Conservation (phyloP, 306 rosid genomes). For the Sphenostylis stenocarpa region DNA sequence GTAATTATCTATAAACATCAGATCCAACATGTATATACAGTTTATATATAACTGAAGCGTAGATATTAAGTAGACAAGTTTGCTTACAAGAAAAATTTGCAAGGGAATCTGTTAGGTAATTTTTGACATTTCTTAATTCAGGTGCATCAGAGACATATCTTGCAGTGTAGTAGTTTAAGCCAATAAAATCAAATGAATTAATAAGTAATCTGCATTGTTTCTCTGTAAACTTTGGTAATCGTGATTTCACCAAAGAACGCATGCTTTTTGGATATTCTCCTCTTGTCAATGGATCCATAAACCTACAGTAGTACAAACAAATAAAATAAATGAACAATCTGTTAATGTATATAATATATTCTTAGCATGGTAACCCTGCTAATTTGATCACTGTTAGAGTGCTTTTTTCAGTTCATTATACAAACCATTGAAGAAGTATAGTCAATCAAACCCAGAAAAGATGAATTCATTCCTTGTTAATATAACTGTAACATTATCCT, state of each 20-base stretch:
- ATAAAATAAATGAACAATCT: neutral
- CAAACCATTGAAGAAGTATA: too few relatives aligned
- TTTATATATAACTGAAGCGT: too few relatives aligned
- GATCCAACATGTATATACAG: neutral
- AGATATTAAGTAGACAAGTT: neutral
- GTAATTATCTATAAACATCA: neutral
- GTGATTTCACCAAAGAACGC: slow-evolving; percentile 40
- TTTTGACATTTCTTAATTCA: neutral
- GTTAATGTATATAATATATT: too few relatives aligned
- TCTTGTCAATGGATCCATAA: slow-evolving; percentile 49
- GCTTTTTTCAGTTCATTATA: too few relatives aligned
- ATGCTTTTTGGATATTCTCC: slow-evolving; percentile 69
- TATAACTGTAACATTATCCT: too few relatives aligned
- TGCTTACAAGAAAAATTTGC: slow-evolving; percentile 33
- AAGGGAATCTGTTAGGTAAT: slow-evolving; percentile 38
- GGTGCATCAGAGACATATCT: slow-evolving; percentile 40
- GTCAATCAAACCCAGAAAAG: too few relatives aligned
- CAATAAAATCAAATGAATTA: slow-evolving; percentile 65
- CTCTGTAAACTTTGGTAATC: slow-evolving; percentile 52
- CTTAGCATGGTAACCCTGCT: too few relatives aligned
- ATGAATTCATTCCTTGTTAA: too few relatives aligned
- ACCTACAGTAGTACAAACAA: slow-evolving; percentile 37
- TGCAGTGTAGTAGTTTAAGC: slow-evolving; percentile 52
- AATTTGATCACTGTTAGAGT: too few relatives aligned
- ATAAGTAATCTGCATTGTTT: slow-evolving; percentile 30